phyloP scores from a whole-genome alignment of 768 basidiomycete genomes.

The Psilocybe azurescens region DNA sequence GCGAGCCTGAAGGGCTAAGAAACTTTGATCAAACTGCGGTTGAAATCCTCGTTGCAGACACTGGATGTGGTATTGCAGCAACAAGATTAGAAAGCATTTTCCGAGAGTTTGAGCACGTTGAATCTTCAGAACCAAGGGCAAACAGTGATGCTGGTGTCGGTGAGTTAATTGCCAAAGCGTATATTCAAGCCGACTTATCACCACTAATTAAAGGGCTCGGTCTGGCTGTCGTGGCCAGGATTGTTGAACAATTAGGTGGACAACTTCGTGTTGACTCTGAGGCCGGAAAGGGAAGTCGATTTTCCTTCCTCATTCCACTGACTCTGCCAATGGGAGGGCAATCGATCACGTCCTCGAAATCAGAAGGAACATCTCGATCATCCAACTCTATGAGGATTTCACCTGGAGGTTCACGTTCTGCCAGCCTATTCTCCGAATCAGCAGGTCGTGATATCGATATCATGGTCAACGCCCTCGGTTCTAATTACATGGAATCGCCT shows the following conservation, averaged over 20 bases:
- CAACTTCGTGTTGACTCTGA: slow-evolving; percentile 81
- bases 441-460: slow-evolving; percentile 43
- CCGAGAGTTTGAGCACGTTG: slow-evolving; percentile 81
- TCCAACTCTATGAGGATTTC: slow-evolving; percentile 25
- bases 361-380: slow-evolving; percentile 19
- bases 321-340: slow-evolving; percentile 37
- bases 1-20: slow-evolving; percentile 56
- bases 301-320: slow-evolving; percentile 76
- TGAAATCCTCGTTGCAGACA: slow-evolving; percentile 75
- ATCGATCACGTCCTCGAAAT: not conserved
- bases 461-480: slow-evolving; percentile 53
- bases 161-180: slow-evolving; percentile 24
- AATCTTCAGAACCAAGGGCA: slow-evolving; percentile 48
- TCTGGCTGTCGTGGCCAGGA: slow-evolving; percentile 80
- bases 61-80: slow-evolving; percentile 71
- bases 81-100: slow-evolving; percentile 78
- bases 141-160: slow-evolving; percentile 51
- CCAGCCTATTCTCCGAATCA: slow-evolving; percentile 27
- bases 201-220: slow-evolving; percentile 56
- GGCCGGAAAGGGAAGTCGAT: slow-evolving; percentile 67
- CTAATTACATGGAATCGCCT: slow-evolving; percentile 36
- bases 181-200: not conserved
- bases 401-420: slow-evolving; percentile 28
- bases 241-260: slow-evolving; percentile 79
- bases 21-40: slow-evolving; percentile 54